Percentiles rank a stretch among this genome's conserved stretches.
These are phyloP conservation scores for Heliosperma pusillum DNA, from an alignment of 148 eudicot species.

Conservation along the genomic window DNA sequence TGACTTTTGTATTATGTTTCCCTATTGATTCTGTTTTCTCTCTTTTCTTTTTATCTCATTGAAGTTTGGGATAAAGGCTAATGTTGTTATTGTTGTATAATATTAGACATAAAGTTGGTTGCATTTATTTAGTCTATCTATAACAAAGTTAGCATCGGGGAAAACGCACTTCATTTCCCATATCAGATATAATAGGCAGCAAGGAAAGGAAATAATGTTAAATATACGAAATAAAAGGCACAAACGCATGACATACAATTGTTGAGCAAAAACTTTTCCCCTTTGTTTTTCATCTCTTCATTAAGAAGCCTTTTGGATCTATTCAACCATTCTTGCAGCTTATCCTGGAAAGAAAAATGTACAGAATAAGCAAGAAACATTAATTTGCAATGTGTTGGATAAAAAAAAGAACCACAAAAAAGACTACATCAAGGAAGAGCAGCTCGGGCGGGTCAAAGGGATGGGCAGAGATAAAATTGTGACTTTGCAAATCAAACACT, in stretches of 20 bases:
- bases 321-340: constrained; percentile 77
- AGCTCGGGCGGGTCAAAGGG: background rate
- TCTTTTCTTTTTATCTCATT: too few relatives aligned
- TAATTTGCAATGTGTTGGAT: background rate
- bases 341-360: constrained; percentile 54
- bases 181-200: background rate
- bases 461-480: background rate
- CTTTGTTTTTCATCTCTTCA: constrained; percentile 47
- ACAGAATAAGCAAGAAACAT: background rate
- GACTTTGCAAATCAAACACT: background rate
- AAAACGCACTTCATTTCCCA: constrained; percentile 3
- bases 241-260: constrained; percentile 41
- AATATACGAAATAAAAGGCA: constrained; percentile 1
- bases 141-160: background rate
- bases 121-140: background rate
- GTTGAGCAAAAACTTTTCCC: constrained; percentile 48
- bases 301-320: constrained; percentile 48
- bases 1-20: too few relatives aligned
- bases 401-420: background rate
- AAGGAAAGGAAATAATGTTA: background rate
- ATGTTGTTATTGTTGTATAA: too few relatives aligned
- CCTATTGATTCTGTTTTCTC: too few relatives aligned
- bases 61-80: too few relatives aligned
- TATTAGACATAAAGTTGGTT: too few relatives aligned
- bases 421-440: background rate